These are phyloP conservation scores for Dicorynia guianensis DNA, from an alignment of 306 rosid species.

Conservation along the genomic window DNA sequence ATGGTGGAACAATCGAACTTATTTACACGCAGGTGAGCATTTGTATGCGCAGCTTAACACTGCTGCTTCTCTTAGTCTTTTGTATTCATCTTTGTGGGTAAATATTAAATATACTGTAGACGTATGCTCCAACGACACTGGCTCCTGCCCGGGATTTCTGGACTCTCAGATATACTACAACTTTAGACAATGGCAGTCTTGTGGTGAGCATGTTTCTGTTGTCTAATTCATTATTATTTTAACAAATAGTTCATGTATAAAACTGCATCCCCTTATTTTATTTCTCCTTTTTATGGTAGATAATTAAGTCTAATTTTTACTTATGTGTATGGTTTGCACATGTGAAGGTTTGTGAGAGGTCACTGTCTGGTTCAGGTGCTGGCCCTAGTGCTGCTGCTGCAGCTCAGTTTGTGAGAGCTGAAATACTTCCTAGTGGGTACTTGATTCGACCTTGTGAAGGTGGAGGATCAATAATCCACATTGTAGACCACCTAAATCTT, in stretches of 20 bases:
- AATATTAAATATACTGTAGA: slow-evolving; percentile 52
- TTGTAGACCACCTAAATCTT: slow-evolving; percentile 95
- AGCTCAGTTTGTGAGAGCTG: slow-evolving; percentile 86
- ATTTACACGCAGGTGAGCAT: slow-evolving; percentile 83
- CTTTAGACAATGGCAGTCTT: slow-evolving; percentile 88
- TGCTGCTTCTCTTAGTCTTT: not conserved
- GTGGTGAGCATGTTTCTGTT: slow-evolving; percentile 63
- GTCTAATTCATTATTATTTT: not conserved
- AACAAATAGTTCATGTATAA: not conserved
- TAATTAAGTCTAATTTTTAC: not conserved
- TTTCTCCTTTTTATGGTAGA: not conserved
- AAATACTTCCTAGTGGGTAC: slow-evolving; percentile 94
- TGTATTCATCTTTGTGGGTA: not conserved
- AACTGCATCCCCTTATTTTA: not conserved
- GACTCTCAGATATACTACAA: slow-evolving; percentile 95
- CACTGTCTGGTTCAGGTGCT: slow-evolving; percentile 92
- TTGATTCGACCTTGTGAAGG: slow-evolving; percentile 97
- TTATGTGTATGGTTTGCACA: slow-evolving; percentile 33
- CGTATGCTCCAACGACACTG: slow-evolving; percentile 90
- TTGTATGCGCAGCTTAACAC: not conserved
- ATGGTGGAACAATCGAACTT: slow-evolving; percentile 94
- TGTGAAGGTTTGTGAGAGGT: slow-evolving; percentile 91
- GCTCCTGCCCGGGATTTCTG: slow-evolving; percentile 99
- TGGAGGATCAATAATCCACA: slow-evolving; percentile 97
- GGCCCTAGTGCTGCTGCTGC: slow-evolving; percentile 83